A percentile compares a stretch with the other conserved stretches of the same genome.
These are phyloP conservation scores for Hypoxylon subgilvum DNA, from an alignment of 495 filamentous ascomycete genomes.

Conservation along the genomic window DNA sequence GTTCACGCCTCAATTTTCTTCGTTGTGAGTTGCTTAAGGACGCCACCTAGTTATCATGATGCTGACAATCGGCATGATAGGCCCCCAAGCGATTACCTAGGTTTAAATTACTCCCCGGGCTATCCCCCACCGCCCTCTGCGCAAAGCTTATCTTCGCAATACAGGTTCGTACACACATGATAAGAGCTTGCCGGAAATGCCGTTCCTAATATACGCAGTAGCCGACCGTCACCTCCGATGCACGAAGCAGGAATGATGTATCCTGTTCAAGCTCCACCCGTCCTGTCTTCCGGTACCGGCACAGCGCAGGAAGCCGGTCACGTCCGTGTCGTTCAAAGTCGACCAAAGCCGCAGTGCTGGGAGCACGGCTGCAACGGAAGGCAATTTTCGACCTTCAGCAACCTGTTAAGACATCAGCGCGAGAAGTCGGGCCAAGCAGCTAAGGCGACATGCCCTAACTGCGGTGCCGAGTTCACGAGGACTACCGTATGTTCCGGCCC, in stretches of 20 bases:
- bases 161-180: conserved; percentile 46
- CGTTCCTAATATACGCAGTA: conserved; percentile 36
- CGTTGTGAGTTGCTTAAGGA: conserved; percentile 29
- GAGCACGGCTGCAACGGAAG: conserved; percentile 94
- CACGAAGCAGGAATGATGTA: conserved; percentile 54
- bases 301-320: conserved; percentile 51
- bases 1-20: conserved; percentile 44
- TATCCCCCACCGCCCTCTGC: conserved; percentile 47
- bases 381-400: conserved; percentile 95
- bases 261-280: conserved; percentile 40
- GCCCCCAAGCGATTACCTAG: conserved; percentile 41
- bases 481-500: conserved; percentile 61
- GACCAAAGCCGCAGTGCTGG: conserved; percentile 92
- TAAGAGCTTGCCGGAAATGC: background rate
- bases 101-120: conserved; percentile 45
- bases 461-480: conserved; percentile 88
- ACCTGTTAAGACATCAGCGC: conserved; percentile 88
- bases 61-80: conserved; percentile 32
- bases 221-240: conserved; percentile 44
- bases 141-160: conserved; percentile 51
- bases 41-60: background rate
- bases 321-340: conserved; percentile 72
- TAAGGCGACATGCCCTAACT: conserved; percentile 85
- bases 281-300: conserved; percentile 37
- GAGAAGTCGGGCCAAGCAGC: conserved; percentile 89